phyloP scores from a whole-genome alignment of 2,329 filamentous ascomycete species.

The Colletotrichum kahawae region DNA sequence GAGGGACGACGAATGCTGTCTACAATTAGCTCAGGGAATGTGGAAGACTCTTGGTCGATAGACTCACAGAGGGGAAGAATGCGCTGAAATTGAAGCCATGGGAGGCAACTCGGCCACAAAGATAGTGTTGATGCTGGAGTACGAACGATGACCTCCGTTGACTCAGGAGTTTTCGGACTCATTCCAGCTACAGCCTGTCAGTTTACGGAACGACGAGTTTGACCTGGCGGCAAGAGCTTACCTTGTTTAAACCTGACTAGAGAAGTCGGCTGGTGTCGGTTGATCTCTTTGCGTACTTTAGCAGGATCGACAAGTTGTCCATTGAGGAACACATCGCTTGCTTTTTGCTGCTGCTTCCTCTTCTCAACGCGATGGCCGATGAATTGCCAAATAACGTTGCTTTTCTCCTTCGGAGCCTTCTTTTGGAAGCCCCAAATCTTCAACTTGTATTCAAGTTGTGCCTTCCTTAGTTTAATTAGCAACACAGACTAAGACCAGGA shows the following conservation, averaged over 20 bases:
- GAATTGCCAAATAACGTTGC: neutral
- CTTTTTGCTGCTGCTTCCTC: neutral
- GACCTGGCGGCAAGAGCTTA: neutral
- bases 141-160: neutral
- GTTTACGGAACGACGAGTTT: too few relatives aligned
- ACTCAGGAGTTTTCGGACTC: neutral
- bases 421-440: neutral
- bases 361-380: neutral
- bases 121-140: neutral
- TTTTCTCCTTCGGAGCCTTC: neutral
- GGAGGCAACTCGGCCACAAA: neutral
- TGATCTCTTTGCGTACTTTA: neutral
- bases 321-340: neutral
- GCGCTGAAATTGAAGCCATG: neutral
- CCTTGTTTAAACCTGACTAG: neutral
- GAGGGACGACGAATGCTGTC: too few relatives aligned
- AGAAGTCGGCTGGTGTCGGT: neutral
- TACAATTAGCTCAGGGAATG: neutral
- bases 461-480: neutral
- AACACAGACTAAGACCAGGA: neutral
- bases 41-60: neutral
- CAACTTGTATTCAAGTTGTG: slow-evolving; percentile 7
- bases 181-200: neutral
- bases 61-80: neutral
- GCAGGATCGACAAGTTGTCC: neutral